A percentile compares a stretch with the other conserved stretches of the same genome.
These are phyloP conservation scores for Microsporum ferrugineum DNA, from an alignment of 2,329 filamentous ascomycete genomes.

Conservation along the genomic window DNA sequence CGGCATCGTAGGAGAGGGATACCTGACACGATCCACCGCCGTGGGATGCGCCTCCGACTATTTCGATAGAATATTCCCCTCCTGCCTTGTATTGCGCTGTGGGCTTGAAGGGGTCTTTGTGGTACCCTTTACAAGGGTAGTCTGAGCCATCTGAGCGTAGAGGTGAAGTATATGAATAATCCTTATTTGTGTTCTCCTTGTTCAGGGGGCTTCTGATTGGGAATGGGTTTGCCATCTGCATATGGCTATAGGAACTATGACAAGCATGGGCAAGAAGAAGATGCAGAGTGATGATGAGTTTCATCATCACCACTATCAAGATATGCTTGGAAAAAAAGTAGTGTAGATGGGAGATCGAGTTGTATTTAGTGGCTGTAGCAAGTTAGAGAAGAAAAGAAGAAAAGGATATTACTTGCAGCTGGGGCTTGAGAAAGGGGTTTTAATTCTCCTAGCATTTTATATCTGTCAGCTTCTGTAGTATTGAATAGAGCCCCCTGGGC, in stretches of 20 bases:
- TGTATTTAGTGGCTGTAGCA: neutral
- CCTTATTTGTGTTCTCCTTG: slow-evolving; percentile 39
- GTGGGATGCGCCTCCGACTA: slow-evolving; percentile 53
- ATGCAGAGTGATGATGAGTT: neutral
- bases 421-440: neutral
- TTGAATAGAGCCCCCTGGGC: neutral
- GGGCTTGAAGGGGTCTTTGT: slow-evolving; percentile 41
- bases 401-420: neutral
- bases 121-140: slow-evolving; percentile 67
- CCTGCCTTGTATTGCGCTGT: slow-evolving; percentile 55
- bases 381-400: neutral
- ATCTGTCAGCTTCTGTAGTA: neutral
- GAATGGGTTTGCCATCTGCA: slow-evolving; percentile 46
- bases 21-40: slow-evolving; percentile 67
- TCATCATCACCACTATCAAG: neutral
- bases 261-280: neutral
- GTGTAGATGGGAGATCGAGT: neutral
- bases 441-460: neutral
- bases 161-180: slow-evolving; percentile 63
- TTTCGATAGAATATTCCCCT: slow-evolving; percentile 49
- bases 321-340: neutral
- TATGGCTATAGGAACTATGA: slow-evolving; percentile 28
- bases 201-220: slow-evolving; percentile 43
- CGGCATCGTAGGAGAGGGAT: slow-evolving; percentile 62
- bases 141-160: slow-evolving; percentile 48